phyloP scores from a whole-genome alignment of 2,329 filamentous ascomycete genomes.

The Fusarium compactum region DNA sequence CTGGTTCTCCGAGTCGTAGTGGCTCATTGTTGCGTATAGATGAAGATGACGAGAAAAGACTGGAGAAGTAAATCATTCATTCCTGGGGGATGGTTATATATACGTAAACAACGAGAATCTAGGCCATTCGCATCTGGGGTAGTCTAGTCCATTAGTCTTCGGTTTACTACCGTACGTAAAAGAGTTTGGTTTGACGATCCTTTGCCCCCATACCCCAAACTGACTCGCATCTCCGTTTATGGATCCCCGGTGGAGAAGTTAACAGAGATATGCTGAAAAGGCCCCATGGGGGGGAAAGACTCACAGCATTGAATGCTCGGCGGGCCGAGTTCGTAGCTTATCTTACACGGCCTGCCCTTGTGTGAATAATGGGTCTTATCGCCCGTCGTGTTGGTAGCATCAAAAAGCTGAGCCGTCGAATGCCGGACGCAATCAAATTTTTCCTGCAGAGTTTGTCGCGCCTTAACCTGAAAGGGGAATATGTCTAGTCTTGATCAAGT shows the following conservation, averaged over 20 bases:
- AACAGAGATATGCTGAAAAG: conserved; percentile 7
- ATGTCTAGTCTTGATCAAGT: neutral
- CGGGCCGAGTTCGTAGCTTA: conserved; percentile 34
- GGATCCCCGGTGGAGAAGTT: conserved; percentile 17
- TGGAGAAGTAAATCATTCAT: conserved; percentile 1
- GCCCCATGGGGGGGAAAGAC: conserved; percentile 18
- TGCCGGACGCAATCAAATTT: conserved; percentile 21
- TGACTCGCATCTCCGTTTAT: conserved; percentile 38
- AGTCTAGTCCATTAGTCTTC: neutral
- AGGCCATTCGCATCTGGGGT: conserved; percentile 21
- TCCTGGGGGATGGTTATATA: conserved; percentile 27
- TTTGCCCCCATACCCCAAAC: conserved; percentile 33
- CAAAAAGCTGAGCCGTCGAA: conserved; percentile 24
- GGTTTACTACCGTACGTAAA: conserved; percentile 15
- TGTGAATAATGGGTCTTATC: conserved; percentile 13
- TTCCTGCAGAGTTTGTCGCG: conserved; percentile 31
- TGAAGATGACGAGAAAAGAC: neutral
- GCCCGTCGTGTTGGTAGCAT: neutral
- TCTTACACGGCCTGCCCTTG: conserved; percentile 9
- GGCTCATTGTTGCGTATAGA: conserved; percentile 3
- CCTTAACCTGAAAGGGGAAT: conserved; percentile 1
- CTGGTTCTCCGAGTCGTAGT: conserved; percentile 36
- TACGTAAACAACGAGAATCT: conserved; percentile 6
- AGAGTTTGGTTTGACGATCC: conserved; percentile 31
- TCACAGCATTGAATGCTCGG: neutral